Conservation (phyloP, 2,329 filamentous ascomycete genomes). For the Epichloe bromicola region DNA sequence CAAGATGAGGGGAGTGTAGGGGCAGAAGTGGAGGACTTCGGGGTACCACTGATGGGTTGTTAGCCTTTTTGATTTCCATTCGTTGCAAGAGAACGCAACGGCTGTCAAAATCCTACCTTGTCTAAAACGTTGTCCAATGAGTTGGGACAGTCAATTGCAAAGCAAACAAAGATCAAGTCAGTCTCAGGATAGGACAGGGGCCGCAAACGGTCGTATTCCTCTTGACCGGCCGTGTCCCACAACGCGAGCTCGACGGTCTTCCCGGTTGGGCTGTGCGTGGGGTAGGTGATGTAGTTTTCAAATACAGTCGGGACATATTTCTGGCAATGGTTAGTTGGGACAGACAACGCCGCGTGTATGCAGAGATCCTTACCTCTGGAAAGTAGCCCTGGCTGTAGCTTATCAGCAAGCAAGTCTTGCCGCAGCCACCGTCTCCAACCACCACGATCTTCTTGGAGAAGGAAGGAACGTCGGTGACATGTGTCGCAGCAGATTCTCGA, state of each 20-base stretch:
- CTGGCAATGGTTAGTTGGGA: constrained; percentile 34
- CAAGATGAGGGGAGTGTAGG: constrained; percentile 88
- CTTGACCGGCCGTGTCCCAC: constrained; percentile 97
- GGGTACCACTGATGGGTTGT: constrained; percentile 70
- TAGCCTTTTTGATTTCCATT: neutral
- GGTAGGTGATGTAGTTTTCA: constrained; percentile 99
- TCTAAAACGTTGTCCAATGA: constrained; percentile 97
- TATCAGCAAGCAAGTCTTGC: constrained; percentile 96
- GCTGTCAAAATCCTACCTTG: constrained; percentile 50
- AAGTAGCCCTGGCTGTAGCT: constrained; percentile 99
- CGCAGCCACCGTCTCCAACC: constrained; percentile 93
- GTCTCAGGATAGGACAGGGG: constrained; percentile 97
- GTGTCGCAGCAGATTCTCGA: constrained; percentile 66
- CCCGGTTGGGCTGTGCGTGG: constrained; percentile 71
- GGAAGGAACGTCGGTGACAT: constrained; percentile 77
- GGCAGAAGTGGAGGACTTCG: constrained; percentile 97
- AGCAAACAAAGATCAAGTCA: constrained; percentile 95
- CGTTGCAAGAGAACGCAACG: too few relatives aligned
- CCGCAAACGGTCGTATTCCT: constrained; percentile 93
- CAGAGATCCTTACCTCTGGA: constrained; percentile 60
- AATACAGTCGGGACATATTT: constrained; percentile 99
- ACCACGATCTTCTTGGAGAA: constrained; percentile 99
- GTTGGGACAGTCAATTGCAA: constrained; percentile 97
- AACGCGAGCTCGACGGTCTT: constrained; percentile 94
- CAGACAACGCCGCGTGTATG: neutral